Base-by-base conservation (phyloP, 345 rosid species). In the Turnera subulata region DNA sequence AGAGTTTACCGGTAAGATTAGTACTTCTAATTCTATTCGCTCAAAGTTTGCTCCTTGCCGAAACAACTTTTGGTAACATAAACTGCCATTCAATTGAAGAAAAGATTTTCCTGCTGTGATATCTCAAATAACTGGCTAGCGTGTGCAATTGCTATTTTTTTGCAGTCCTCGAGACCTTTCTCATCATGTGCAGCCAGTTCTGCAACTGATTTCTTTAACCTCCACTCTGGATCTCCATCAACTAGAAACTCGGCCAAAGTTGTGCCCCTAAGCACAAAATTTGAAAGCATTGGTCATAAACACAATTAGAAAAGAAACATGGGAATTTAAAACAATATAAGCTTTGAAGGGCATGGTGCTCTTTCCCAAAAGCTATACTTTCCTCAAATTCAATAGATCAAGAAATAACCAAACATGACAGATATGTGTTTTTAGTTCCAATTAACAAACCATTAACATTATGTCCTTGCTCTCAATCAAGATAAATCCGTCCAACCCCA, bases 191-290 rank as follows among this genome's bases (percentile, higher is more conserved):
- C 56, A 46, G 9, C 13, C 66, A 80, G 51, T 44, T 74, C 75
- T 12, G 9, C 22, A 9, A 52, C 33, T 2, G 75, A 65, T 54
- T 69, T 80, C 56, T 55, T 71, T 35, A 63, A 39, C 62, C 20
- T 68, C 58, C 72, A 58, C 16, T 58, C 44, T 4, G 50, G 66
- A 68, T 74, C 67, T 37, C 77, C 78, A 21, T 64, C 65, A 0
- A 50, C 42, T 10, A 77, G 62, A 64, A 58, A 68, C 64, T 77
- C 14, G 0, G 68, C 76, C 68, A 77, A 42, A 21, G 56, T n/a
- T 8, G 20, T 47, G 6, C 37, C 59, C 59, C 76, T 75, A 63
- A 19, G 53, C 45, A n/a, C n/a, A 48, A 26, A 61, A 9, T 26
- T 32, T 43, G 11, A 0, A 5, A 29, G 35, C 8, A 29, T 29